Base-by-base conservation (phyloP, 805 yeast species). In the Teunomyces funiuensis region DNA sequence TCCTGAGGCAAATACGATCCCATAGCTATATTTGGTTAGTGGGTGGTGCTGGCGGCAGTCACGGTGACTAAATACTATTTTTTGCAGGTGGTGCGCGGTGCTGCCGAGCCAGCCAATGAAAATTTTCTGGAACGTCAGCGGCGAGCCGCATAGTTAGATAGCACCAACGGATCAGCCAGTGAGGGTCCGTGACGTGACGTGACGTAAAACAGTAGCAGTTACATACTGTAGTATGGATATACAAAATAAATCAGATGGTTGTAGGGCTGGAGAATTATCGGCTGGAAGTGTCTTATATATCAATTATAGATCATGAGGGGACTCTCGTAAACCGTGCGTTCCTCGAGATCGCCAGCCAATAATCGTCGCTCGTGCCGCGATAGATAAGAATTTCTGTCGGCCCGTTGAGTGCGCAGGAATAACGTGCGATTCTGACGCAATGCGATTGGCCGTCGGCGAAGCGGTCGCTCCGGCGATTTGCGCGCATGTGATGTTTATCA, bases 1-100 rank as follows among this genome's bases (percentile, higher is more conserved):
- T 65, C 66, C 50, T 66, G 68, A 26, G 66, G 69, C 42, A 69
- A 49, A 58, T 69, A 70, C 13, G 71, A 65, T 34, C 61, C 33
- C 66, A 62, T 62, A 18, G 41, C 34, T 31, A 33, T 29, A 28
- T 28, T 18, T 28, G 38, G 19, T 33, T 14, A 29, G 27, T 29
- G 18, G 17, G 33, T 33, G 22, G 29, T 16, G 6, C 8, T 11
- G 16, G 34, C 15, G 28, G 15, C 25, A 19, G 31, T 5, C 17
- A 19, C 36, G 20, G n/a, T 30, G 16, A 26, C 17, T 19, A 26
- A 17, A 22, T 26, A 26, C 10, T n/a, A 10, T 26, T 26, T 26
- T 23, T 36, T 26, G 39, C 39, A 25, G 28, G n/a, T n/a, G n/a
- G n/a, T n/a, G n/a, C 29, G 39, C 39, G 39, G 14, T 15, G 20